Evolutionary conservation across 495 filamentous ascomycete species (phyloP), one percentile per base, ranked within the genome.

Genomic region (Daldinia grandis): DNA sequence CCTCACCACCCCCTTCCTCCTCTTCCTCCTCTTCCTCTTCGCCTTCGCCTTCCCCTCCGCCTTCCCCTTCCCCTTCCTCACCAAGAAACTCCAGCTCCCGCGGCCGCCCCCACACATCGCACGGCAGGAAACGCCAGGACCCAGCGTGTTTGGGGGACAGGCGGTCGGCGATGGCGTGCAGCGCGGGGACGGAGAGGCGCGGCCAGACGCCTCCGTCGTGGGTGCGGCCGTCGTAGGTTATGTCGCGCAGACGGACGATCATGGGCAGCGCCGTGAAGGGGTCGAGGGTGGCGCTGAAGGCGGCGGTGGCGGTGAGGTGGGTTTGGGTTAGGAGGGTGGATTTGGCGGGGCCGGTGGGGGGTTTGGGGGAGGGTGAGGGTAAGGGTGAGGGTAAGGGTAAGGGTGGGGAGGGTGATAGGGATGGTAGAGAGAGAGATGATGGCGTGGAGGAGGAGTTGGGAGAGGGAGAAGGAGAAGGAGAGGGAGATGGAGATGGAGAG

Each of bases 121-220:
- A 82, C 15, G 78, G 79, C 50, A 80, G 68, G 60, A 84, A 83
- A 17, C 79, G 76, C 82, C 81, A 84, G 42, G 74, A 70, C 0
- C 78, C 79, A 49, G 71, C 74, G 38, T 81, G 68, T 55, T 62
- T 66, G 5, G 75, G 67, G 5, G 68, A 49, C 24, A 77, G 42
- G 10, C 67, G 63, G 55, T 74, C 73, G 0, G 75, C 75, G 14
- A 77, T 42, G 9, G 70, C 75, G 31, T 75, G 73, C n/a, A 75
- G 40, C 3, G 78, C 70, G 5, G 73, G 64, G 24, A 74, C 76
- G 0, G 81, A 78, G 4, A 80, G 68, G 5, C 76, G 71, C 0
- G 82, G 82, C 74, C 81, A 84, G 5, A 17, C 33, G 5, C 12
- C 38, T 10, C 40, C 66, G 21, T 30, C 57, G 8, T 17, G 47